Evolutionary conservation across 164 flowering plant species (phyloP).

Genomic region (Piper longum): DNA sequence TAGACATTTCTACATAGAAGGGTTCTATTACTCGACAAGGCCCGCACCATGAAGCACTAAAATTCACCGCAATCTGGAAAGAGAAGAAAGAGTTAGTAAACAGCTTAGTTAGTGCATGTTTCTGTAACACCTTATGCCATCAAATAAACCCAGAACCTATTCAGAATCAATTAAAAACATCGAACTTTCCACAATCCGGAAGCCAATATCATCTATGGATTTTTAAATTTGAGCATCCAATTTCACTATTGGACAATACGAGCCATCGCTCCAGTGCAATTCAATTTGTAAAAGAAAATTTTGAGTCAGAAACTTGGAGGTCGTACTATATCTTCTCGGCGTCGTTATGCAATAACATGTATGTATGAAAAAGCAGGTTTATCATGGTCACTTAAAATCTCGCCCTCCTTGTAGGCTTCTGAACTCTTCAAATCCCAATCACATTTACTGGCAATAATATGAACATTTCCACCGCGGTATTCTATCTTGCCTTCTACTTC

Average conservation of each 20-base stretch:
- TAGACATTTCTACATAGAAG: conserved; percentile 53
- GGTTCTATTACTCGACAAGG: conserved; percentile 86
- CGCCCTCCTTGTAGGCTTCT: conserved; percentile 36
- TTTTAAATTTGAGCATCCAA: too few species aligned
- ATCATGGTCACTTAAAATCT: conserved; percentile 29
- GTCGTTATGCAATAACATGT: not conserved
- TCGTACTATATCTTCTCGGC: too few species aligned
- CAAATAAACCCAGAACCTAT: too few species aligned
- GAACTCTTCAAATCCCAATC: conserved; percentile 51
- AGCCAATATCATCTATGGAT: too few species aligned
- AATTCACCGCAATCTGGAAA: conserved; percentile 76
- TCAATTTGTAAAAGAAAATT: too few species aligned
- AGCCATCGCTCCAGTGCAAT: too few species aligned
- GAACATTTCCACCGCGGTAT: conserved; percentile 38
- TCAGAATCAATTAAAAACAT: too few species aligned
- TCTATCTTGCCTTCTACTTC: conserved; percentile 9
- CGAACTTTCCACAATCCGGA: too few species aligned
- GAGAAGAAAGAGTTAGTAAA: not conserved
- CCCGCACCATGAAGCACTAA: conserved; percentile 97
- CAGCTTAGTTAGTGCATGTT: too few species aligned
- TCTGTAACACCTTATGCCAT: too few species aligned
- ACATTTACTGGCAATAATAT: conserved; percentile 27
- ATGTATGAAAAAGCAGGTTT: not conserved
- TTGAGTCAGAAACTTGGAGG: too few species aligned
- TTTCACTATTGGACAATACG: too few species aligned